These are phyloP conservation scores for Hyaloscypha bicolor DNA, from an alignment of 495 filamentous ascomycete species.

Conservation along the genomic window DNA sequence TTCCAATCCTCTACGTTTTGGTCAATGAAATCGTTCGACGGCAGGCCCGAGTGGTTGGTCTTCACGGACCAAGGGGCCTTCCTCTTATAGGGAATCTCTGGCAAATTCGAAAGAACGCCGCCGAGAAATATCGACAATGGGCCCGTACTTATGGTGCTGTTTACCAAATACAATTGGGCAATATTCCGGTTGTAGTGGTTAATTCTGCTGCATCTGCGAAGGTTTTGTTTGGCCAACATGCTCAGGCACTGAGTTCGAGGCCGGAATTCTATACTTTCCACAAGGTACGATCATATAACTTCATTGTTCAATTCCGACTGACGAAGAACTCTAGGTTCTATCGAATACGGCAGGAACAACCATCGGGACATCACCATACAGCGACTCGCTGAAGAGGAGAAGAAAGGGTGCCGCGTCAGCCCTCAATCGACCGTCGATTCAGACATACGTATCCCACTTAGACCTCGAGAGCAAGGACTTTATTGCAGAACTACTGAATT, in stretches of 20 bases:
- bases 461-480: conserved; percentile 63
- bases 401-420: conserved; percentile 66
- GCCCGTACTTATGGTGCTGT: conserved; percentile 58
- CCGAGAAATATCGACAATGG: conserved; percentile 63
- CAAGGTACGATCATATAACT: conserved; percentile 43
- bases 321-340: conserved; percentile 46
- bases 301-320: not conserved
- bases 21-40: conserved; percentile 55
- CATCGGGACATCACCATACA: conserved; percentile 66
- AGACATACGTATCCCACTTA: conserved; percentile 61
- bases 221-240: conserved; percentile 58
- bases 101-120: conserved; percentile 60
- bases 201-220: conserved; percentile 60
- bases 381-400: conserved; percentile 62
- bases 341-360: conserved; percentile 66
- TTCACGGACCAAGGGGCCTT: conserved; percentile 57
- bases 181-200: conserved; percentile 61
- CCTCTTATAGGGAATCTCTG: conserved; percentile 66
- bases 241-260: conserved; percentile 56
- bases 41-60: conserved; percentile 49
- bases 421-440: conserved; percentile 62
- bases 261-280: conserved; percentile 69
- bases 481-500: conserved; percentile 58
- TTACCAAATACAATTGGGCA: conserved; percentile 67
- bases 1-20: conserved; percentile 49